phyloP scores from a whole-genome alignment of 768 basidiomycete genomes.

The Lactarius evosmus region DNA sequence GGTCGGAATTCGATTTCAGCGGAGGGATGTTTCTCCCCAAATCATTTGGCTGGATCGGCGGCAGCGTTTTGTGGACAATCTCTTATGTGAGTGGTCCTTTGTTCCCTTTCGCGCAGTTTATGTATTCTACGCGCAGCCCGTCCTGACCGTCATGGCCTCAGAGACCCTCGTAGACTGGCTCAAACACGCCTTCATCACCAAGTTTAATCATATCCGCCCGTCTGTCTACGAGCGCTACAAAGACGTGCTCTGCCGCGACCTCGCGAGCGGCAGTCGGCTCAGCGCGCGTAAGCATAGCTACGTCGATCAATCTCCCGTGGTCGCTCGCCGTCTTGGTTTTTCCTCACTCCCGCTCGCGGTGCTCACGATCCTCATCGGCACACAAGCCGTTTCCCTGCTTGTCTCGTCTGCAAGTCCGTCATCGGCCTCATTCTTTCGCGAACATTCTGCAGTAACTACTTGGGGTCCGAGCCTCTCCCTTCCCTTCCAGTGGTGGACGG shows the following conservation, averaged over 20 bases:
- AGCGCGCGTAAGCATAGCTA: slow-evolving; percentile 82
- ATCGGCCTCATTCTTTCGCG: slow-evolving; percentile 19
- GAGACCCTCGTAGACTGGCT: slow-evolving; percentile 98
- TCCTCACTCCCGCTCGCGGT: slow-evolving; percentile 89
- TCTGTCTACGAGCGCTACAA: slow-evolving; percentile 93
- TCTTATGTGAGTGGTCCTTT: slow-evolving; percentile 63
- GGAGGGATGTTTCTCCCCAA: slow-evolving; percentile 72
- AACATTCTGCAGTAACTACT: slow-evolving; percentile 33
- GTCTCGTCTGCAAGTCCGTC: slow-evolving; percentile 38
- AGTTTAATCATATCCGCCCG: slow-evolving; percentile 97
- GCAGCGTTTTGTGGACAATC: slow-evolving; percentile 81
- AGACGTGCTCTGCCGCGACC: slow-evolving; percentile 92
- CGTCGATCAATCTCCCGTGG: slow-evolving; percentile 93
- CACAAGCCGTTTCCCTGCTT: slow-evolving; percentile 64
- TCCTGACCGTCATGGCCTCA: slow-evolving; percentile 83
- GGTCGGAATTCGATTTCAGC: slow-evolving; percentile 77
- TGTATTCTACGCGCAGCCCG: slow-evolving; percentile 56
- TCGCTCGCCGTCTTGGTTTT: slow-evolving; percentile 91
- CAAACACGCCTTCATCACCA: slow-evolving; percentile 99
- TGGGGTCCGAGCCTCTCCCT: slow-evolving; percentile 34
- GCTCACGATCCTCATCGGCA: slow-evolving; percentile 70
- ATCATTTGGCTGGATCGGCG: slow-evolving; percentile 81
- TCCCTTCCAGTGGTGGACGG: slow-evolving; percentile 43
- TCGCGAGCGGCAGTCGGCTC: slow-evolving; percentile 72
- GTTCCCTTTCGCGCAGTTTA: slow-evolving; percentile 1